Evolutionary conservation across 2,329 filamentous ascomycete genomes (phyloP), one percentile per base, ranked within the genome.

Genomic region (Emmonsiellopsis sp.): DNA sequence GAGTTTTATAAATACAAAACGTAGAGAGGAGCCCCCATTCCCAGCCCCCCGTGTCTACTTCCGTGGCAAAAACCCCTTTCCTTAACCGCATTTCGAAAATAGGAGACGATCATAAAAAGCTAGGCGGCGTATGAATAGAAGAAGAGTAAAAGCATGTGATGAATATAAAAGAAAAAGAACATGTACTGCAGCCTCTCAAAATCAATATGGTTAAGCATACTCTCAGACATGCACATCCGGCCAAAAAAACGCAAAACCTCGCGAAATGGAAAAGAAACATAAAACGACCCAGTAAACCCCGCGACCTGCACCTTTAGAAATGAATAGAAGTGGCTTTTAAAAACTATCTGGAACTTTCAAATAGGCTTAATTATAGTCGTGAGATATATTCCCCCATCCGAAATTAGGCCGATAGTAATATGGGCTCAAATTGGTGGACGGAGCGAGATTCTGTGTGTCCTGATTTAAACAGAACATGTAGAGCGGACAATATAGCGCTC

Each of bases 201-300:
- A 48, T 46, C 44, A 31, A 49, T 52, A 47, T 46, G 30, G 48
- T 15, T 16, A 30, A 56, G 50, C 45, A 45, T 52, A 54, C 40
- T 43, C 43, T 16, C 20, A 50, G 38, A 54, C 26, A 50, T 54
- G 49, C 40, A 54, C 50, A 53, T 15, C 47, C 47, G 7, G 40
- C 15, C 34, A 40, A 49, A 49, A 43, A 43, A 6, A 43, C n/a
- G n/a, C 10, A 30, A 51, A 43, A 43, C 37, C 31, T 51, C 37
- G 48, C 30, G 35, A 51, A 51, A 31, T 31, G 37, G 16, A 10
- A n/a, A n/a, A 43, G 16, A 51, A 51, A 31, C 31, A 43, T 42
- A 51, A 30, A 16, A 30, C 31, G 40, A 43, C 38, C 50, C 38
- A 42, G 43, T 43, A 49, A 49, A 49, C 34, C 34, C 20, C 31